Evolutionary conservation across 768 basidiomycete genomes (phyloP).

Genomic region (Lactarius sp.): DNA sequence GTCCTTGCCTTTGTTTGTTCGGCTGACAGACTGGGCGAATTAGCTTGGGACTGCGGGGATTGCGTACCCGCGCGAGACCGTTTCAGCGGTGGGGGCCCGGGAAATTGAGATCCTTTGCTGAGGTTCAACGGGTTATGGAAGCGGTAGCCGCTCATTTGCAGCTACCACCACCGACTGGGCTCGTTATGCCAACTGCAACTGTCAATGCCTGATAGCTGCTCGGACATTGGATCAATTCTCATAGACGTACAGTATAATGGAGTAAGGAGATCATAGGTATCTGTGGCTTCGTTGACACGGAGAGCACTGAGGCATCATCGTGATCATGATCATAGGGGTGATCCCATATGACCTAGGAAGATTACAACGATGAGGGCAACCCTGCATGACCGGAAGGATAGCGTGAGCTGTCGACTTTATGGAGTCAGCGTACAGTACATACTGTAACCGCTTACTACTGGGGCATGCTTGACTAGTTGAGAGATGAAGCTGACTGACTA

Average conservation of each 20-base stretch:
- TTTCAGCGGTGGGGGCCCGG: conserved; percentile 57
- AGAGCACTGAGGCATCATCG: not conserved
- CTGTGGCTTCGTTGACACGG: not conserved
- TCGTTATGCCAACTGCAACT: not conserved
- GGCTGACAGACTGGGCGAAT: not conserved
- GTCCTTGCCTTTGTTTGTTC: not conserved
- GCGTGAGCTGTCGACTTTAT: no score
- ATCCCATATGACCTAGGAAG: not conserved
- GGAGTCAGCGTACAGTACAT: no score
- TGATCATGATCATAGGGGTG: not conserved
- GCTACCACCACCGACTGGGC: not conserved
- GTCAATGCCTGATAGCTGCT: conserved; percentile 5
- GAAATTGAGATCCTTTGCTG: conserved; percentile 35
- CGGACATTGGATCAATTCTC: not conserved
- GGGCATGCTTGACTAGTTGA: no score
- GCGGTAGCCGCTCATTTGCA: not conserved
- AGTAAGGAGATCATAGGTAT: no score
- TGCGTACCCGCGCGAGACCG: conserved; percentile 50
- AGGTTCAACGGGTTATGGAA: conserved; percentile 26
- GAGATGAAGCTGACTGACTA: no score
- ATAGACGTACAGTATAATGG: not conserved
- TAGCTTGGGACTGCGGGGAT: conserved; percentile 66
- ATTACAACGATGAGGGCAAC: not conserved
- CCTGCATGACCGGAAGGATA: not conserved
- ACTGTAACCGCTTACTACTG: no score